phyloP scores from a whole-genome alignment of 495 filamentous ascomycete species.

The Alectoria sarmentosa region DNA sequence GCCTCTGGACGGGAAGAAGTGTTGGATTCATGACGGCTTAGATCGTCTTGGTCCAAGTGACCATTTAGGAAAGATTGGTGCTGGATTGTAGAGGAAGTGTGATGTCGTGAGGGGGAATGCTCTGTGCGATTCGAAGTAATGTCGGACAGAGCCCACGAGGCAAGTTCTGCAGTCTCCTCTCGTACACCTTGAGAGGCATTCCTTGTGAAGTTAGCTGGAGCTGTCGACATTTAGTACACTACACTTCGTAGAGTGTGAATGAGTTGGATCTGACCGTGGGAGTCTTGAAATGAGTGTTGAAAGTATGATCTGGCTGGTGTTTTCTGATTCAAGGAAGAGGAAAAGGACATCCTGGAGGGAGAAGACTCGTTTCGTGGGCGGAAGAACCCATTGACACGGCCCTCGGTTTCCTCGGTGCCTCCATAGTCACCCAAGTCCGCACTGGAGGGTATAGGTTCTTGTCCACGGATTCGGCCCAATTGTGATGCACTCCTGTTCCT shows the following conservation, averaged over 20 bases:
- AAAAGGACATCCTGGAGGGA: constrained; percentile 22
- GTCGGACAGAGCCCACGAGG: constrained; percentile 74
- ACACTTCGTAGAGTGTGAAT: neutral
- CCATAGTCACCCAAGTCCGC: constrained; percentile 13
- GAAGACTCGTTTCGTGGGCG: constrained; percentile 19
- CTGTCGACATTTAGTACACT: constrained; percentile 32
- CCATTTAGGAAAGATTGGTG: constrained; percentile 8
- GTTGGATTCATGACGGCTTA: constrained; percentile 15
- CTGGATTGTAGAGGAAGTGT: constrained; percentile 3
- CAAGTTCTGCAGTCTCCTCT: constrained; percentile 86
- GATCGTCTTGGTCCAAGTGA: constrained; percentile 8
- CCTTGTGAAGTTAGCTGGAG: constrained; percentile 55
- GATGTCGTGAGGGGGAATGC: constrained; percentile 25
- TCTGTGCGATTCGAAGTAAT: constrained; percentile 34
- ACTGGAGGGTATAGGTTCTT: constrained; percentile 4
- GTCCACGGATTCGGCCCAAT: constrained; percentile 17
- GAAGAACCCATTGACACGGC: constrained; percentile 7
- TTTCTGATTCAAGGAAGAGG: constrained; percentile 41
- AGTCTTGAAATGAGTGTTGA: constrained; percentile 61
- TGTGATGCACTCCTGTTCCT: constrained; percentile 20
- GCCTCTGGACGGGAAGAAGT: constrained; percentile 31
- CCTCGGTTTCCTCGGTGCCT: constrained; percentile 3
- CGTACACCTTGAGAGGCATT: constrained; percentile 71
- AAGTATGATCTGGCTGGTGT: constrained; percentile 74
- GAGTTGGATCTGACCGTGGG: constrained; percentile 38